A percentile compares a stretch with the other conserved stretches of the same genome.
These are phyloP conservation scores for Aspergillus indologenus DNA, from an alignment of 495 filamentous ascomycete genomes.

Conservation along the genomic window DNA sequence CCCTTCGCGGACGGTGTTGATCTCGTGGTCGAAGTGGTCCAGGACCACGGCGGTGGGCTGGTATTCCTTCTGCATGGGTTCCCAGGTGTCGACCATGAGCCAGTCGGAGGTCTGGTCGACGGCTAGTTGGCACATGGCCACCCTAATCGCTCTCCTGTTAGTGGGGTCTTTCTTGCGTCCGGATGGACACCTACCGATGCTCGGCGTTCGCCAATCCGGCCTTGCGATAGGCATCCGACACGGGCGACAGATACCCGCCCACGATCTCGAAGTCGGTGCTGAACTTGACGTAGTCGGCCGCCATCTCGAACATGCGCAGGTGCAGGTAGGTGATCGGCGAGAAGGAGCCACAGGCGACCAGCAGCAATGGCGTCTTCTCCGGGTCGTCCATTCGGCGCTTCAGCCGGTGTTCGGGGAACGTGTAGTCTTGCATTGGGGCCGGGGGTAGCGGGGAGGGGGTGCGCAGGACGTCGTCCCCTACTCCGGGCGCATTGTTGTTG, in stretches of 20 bases:
- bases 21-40: slow-evolving; percentile 85
- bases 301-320: slow-evolving; percentile 93
- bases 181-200: slow-evolving; percentile 54
- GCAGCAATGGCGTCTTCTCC: slow-evolving; percentile 71
- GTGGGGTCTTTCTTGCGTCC: neutral
- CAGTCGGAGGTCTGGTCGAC: slow-evolving; percentile 70
- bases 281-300: slow-evolving; percentile 73
- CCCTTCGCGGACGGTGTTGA: slow-evolving; percentile 74
- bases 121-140: slow-evolving; percentile 74
- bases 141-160: slow-evolving; percentile 19
- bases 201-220: slow-evolving; percentile 73
- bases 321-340: slow-evolving; percentile 80
- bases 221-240: slow-evolving; percentile 89
- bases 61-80: slow-evolving; percentile 71
- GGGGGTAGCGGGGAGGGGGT: slow-evolving; percentile 21
- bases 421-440: slow-evolving; percentile 55
- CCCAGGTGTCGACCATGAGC: slow-evolving; percentile 86
- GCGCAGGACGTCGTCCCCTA: slow-evolving; percentile 34
- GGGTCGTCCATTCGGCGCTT: slow-evolving; percentile 64
- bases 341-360: slow-evolving; percentile 91
- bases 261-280: slow-evolving; percentile 83
- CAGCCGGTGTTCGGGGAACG: slow-evolving; percentile 69
- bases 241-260: slow-evolving; percentile 76
- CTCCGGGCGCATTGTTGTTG: slow-evolving; percentile 8
- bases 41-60: slow-evolving; percentile 85